A percentile compares a stretch with the other conserved stretches of the same genome.
These are phyloP conservation scores for Hansenula sp. DNA, from an alignment of 1,139 yeast genomes.

Conservation along the genomic window DNA sequence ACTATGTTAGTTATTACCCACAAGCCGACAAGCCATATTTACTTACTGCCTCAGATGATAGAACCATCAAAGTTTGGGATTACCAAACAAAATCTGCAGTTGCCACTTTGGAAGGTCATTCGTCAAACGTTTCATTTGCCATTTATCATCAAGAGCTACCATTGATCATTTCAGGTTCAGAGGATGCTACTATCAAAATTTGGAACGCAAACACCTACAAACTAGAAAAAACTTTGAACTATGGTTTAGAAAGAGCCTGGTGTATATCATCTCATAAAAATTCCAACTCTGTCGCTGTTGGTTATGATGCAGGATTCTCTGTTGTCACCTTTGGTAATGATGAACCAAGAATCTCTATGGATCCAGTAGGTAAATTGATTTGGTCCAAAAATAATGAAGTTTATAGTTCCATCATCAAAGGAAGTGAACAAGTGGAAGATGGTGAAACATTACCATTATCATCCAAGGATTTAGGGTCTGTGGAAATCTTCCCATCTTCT, in stretches of 20 bases:
- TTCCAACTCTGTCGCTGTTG: constrained; percentile 81
- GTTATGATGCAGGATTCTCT: constrained; percentile 92
- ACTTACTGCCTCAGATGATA: constrained; percentile 90
- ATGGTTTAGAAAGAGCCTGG: constrained; percentile 96
- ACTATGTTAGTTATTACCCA: constrained; percentile 94
- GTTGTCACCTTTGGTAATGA: constrained; percentile 88
- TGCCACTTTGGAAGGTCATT: constrained; percentile 91
- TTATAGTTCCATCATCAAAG: constrained; percentile 76
- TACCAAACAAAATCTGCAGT: constrained; percentile 96
- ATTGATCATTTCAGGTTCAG: constrained; percentile 77
- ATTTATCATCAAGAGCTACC: constrained; percentile 97
- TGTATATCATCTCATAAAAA: constrained; percentile 79
- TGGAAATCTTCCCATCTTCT: constrained; percentile 88
- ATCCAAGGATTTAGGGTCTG: constrained; percentile 85
- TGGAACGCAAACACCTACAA: constrained; percentile 82
- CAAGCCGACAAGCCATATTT: constrained; percentile 95
- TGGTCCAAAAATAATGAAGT: constrained; percentile 88
- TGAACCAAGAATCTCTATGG: constrained; percentile 93
- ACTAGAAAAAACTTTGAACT: constrained; percentile 85
- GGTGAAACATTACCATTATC: constrained; percentile 76
- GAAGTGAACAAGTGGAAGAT: constrained; percentile 65
- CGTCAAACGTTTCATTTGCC: constrained; percentile 93
- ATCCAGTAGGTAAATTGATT: constrained; percentile 83
- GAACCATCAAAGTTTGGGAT: constrained; percentile 91
- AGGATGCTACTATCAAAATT: constrained; percentile 74